phyloP scores from a whole-genome alignment of 2,329 filamentous ascomycete species.

The Phyllosticta ampelicida region DNA sequence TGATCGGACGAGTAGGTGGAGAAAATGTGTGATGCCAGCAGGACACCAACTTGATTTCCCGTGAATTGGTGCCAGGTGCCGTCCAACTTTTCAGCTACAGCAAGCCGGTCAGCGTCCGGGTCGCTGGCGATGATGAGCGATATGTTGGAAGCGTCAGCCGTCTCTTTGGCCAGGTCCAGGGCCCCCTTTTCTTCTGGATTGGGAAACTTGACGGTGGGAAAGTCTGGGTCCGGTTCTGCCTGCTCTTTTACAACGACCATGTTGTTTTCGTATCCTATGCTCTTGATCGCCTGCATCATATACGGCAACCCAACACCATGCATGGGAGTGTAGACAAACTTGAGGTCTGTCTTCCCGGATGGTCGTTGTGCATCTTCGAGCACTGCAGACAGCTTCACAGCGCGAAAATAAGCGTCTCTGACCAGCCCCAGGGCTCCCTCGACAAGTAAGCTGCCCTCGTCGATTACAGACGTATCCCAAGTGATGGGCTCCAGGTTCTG shows the following conservation, averaged over 20 bases:
- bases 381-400: constrained; percentile 31
- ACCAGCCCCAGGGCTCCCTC: constrained; percentile 33
- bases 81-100: constrained; percentile 47
- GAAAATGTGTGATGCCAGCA: constrained; percentile 48
- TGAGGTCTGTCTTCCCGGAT: constrained; percentile 15
- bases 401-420: constrained; percentile 33
- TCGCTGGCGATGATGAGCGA: constrained; percentile 51
- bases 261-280: constrained; percentile 30
- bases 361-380: constrained; percentile 20
- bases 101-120: constrained; percentile 55
- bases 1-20: constrained; percentile 33
- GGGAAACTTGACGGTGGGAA: constrained; percentile 53
- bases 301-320: constrained; percentile 43
- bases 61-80: constrained; percentile 51
- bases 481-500: constrained; percentile 43
- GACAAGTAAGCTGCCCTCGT: constrained; percentile 28
- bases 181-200: constrained; percentile 57
- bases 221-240: constrained; percentile 50
- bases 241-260: constrained; percentile 42
- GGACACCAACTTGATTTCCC: constrained; percentile 53
- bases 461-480: constrained; percentile 37
- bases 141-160: constrained; percentile 38
- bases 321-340: constrained; percentile 47
- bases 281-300: constrained; percentile 33
- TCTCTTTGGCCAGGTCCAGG: constrained; percentile 46